phyloP scores from a whole-genome alignment of 1,284 basidiomycete species.

The Rhodotorula sp. region DNA sequence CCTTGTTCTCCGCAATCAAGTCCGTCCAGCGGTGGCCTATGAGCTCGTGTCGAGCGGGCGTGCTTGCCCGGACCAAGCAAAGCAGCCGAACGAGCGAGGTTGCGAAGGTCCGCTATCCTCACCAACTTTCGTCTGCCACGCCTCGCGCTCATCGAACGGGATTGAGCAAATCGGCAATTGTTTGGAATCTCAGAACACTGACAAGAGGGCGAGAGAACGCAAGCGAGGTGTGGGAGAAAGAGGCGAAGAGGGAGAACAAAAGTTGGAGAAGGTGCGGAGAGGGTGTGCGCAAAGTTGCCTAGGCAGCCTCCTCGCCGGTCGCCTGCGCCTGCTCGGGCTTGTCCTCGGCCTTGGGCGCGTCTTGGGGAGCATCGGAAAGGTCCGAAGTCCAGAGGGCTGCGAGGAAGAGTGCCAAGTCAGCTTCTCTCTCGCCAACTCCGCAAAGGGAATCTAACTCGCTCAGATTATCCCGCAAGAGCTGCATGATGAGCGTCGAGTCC shows the following conservation, averaged over 20 bases:
- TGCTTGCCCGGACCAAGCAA: too few species aligned
- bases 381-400: constrained; percentile 47
- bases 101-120: too few species aligned
- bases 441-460: constrained; percentile 38
- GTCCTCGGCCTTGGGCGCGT: constrained; percentile 23
- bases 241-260: neutral
- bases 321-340: constrained; percentile 5
- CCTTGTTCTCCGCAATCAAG: too few species aligned
- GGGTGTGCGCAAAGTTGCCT: neutral
- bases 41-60: too few species aligned
- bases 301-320: constrained; percentile 36
- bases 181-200: neutral
- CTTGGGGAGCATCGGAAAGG: constrained; percentile 34
- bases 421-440: neutral
- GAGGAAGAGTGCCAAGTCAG: neutral
- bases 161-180: too few species aligned
- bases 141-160: too few species aligned
- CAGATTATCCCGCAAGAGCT: constrained; percentile 54
- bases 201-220: neutral
- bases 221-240: neutral
- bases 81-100: too few species aligned
- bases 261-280: too few species aligned
- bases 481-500: constrained; percentile 53
- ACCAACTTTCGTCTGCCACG: too few species aligned
- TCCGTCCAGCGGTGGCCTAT: too few species aligned